Base-by-base conservation (phyloP, 371 early-diverging fungal genomes). In the Rhizopus arrhizus region DNA sequence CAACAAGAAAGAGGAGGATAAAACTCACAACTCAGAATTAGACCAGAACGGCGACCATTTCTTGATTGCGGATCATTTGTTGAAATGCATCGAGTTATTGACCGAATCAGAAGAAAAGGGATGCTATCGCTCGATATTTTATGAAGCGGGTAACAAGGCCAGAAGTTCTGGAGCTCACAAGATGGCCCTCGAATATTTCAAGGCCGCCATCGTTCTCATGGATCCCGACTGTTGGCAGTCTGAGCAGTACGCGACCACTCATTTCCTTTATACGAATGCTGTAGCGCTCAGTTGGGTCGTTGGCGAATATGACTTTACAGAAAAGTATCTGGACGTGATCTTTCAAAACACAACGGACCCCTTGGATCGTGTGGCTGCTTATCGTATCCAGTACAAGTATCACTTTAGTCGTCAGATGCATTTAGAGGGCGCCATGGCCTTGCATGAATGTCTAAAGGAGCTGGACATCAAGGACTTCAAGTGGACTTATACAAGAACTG, bases 91-190 rank as follows among this genome's bases (percentile, higher is more conserved):
- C 16, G 52, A 63, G n/a, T 33, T 72, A n/a, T 47, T 76, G 4
- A 28, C 52, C 7, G 52, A 47, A 15, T 13, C 65, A 22, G 61
- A 73, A 0, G 51, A 74, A 2, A 75, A 63, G 43, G 4, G 50
- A 2, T 50, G 43, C 0, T 79, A 70, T 43, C 62, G 61, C n/a
- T 41, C 56, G 15, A 62, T 74, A 12, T 49, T 79, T 9, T 62
- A 67, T 22, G 68, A 74, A 36, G 69, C 77, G 2, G 80, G 75
- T 6, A 69, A 72, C 16, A 64, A 66, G 33, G 72, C 73, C 3
- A 60, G 71, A 38, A 59, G 62, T 7, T 74, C 80, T 0, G 80
- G 80, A 38, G 80, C 80, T 0, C 80, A 79, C 42, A 60, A 53
- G 10, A 76, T 76, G 73, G 74, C 77, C 5, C 66, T 67, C 34